These are phyloP conservation scores for Hypoxylon sp. DNA, from an alignment of 2,329 filamentous ascomycete species.

Conservation along the genomic window DNA sequence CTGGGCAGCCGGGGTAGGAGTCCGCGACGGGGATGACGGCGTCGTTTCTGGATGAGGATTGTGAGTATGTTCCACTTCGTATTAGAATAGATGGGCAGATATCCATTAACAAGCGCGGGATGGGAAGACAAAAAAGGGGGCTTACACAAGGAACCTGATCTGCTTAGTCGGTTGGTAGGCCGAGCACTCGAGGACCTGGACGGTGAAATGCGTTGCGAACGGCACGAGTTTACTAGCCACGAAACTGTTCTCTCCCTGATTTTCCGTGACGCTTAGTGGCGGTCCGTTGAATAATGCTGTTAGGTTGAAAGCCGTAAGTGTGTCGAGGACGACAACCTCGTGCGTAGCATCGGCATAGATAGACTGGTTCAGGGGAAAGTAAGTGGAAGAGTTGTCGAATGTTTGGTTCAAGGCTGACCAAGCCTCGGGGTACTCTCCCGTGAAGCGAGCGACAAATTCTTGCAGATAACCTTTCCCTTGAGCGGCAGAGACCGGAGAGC, in stretches of 20 bases:
- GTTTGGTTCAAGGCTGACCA: constrained; percentile 53
- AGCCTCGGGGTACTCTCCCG: constrained; percentile 50
- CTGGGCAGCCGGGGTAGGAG: constrained; percentile 50
- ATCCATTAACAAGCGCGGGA: background rate
- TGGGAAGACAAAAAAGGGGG: background rate
- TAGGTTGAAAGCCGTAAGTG: constrained; percentile 55
- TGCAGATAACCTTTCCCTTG: constrained; percentile 55
- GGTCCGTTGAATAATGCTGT: constrained; percentile 53
- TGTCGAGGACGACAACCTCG: constrained; percentile 57
- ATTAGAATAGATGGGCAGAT: background rate
- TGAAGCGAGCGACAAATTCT: constrained; percentile 55
- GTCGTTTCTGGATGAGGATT: constrained; percentile 49
- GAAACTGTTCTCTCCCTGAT: constrained; percentile 50
- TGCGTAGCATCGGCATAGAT: constrained; percentile 62
- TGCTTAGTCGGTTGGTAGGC: constrained; percentile 54
- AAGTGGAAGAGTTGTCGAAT: constrained; percentile 59
- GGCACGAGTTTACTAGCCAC: constrained; percentile 54
- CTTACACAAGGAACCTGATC: constrained; percentile 55
- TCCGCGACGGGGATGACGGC: constrained; percentile 53
- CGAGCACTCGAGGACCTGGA: constrained; percentile 55
- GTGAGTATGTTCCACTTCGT: constrained; percentile 4
- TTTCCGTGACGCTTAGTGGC: constrained; percentile 45
- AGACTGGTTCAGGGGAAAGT: constrained; percentile 61
- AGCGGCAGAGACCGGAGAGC: constrained; percentile 55
- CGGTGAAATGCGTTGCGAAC: constrained; percentile 55